These are phyloP conservation scores for Talaromyces sp. DNA, from an alignment of 2,329 filamentous ascomycete genomes.

Conservation along the genomic window DNA sequence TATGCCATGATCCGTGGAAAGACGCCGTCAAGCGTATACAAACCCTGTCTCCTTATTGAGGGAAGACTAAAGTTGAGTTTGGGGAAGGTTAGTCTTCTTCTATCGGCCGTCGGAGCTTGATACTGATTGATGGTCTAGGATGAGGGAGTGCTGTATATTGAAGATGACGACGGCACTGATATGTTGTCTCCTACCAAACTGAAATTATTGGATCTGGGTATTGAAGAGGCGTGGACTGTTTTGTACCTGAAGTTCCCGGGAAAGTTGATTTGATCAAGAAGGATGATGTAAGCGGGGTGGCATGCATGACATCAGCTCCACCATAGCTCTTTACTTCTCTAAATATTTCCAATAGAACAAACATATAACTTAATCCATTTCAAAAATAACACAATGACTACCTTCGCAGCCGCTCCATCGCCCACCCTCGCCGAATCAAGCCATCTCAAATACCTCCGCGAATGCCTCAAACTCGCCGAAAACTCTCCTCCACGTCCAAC, in stretches of 20 bases:
- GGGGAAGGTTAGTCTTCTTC: slow-evolving; percentile 1
- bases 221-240: slow-evolving; percentile 4
- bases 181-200: background rate
- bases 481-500: slow-evolving; percentile 81
- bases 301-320: slow-evolving; percentile 2
- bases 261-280: background rate
- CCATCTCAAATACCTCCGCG: slow-evolving; percentile 57
- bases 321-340: background rate
- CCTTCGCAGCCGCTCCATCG: slow-evolving; percentile 14
- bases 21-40: background rate
- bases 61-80: slow-evolving; percentile 2
- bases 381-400: slow-evolving; percentile 13
- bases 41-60: background rate
- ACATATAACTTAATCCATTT: background rate
- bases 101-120: background rate
- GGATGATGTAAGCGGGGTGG: slow-evolving; percentile 7
- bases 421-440: slow-evolving; percentile 23
- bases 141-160: slow-evolving; percentile 1
- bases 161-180: background rate
- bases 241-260: slow-evolving; percentile 5
- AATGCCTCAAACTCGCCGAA: slow-evolving; percentile 71
- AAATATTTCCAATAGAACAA: background rate
- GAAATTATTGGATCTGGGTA: background rate
- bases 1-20: background rate
- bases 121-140: background rate